These are phyloP conservation scores for Acarospora socialis DNA, from an alignment of 2,329 filamentous ascomycete genomes.

Conservation along the genomic window DNA sequence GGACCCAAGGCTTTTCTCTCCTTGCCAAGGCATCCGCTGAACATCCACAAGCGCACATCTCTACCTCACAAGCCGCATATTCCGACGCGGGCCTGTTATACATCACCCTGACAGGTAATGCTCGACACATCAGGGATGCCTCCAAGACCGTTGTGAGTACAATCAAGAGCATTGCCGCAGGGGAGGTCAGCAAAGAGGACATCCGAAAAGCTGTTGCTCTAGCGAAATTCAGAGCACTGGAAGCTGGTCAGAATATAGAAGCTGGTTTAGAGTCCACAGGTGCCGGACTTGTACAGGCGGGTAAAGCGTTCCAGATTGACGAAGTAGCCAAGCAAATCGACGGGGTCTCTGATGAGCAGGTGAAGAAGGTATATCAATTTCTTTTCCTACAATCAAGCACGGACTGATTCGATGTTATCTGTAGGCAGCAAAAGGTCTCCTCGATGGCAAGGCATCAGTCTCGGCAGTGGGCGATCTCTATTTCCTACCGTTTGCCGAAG, in stretches of 20 bases:
- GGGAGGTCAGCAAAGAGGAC: constrained; percentile 66
- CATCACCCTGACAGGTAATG: constrained; percentile 64
- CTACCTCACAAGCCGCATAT: constrained; percentile 70
- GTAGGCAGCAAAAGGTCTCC: constrained; percentile 73
- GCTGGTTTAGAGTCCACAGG: constrained; percentile 72
- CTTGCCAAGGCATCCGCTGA: constrained; percentile 64
- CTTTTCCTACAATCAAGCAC: constrained; percentile 9
- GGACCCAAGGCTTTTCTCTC: constrained; percentile 83
- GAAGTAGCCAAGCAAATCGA: constrained; percentile 67
- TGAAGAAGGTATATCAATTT: constrained; percentile 59
- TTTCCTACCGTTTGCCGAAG: constrained; percentile 80
- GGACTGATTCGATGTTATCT: constrained; percentile 17
- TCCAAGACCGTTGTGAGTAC: constrained; percentile 65
- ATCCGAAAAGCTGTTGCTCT: constrained; percentile 82
- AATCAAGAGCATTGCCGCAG: constrained; percentile 66
- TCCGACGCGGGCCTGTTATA: constrained; percentile 86
- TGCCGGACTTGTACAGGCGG: constrained; percentile 64
- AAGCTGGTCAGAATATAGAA: constrained; percentile 63
- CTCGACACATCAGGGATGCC: constrained; percentile 56
- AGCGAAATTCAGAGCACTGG: constrained; percentile 84
- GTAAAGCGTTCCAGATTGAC: constrained; percentile 71
- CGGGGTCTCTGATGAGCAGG: constrained; percentile 64
- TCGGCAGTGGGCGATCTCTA: constrained; percentile 84
- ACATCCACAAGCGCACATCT: constrained; percentile 51
- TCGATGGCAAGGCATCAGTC: constrained; percentile 79